Evolutionary conservation across 164 flowering plant species (phyloP), one percentile per base, ranked within the genome.

Genomic region (Cinnamomum micranthum): DNA sequence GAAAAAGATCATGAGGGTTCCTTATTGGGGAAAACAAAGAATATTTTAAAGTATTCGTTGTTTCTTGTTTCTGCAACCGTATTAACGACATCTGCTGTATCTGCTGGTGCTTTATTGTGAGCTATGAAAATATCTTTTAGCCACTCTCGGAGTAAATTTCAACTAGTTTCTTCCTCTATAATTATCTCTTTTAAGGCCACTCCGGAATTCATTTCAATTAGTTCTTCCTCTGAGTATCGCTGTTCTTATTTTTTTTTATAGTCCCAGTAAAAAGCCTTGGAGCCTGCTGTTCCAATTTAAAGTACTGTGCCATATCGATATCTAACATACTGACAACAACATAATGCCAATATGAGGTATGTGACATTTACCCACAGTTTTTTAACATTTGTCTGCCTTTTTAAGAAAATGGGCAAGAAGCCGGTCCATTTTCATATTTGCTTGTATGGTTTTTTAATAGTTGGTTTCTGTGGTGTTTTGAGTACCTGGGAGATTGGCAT

Each of bases 301-400:
- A 88, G 78, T 95, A 93, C 65, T 80, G 94, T 76, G 86, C 89
- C 50, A 81, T 95, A 69, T 95, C 99, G 68, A 80, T 92, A n/a
- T 86, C 99, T 64, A 95, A 95, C 82, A 92, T 95, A 73, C 83
- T 95, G 65, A 93, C 99, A 17, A 93, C 99, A 51, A 92, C 99
- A 65, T n/a, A n/a, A n/a, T 95, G 99, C 75, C 99, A 95, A 78
- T 95, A 95, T 84, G 99, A 95, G 97, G 99, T 93, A 76, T 72
- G 67, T 69, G 13, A 35, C 3, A 35, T 2, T 17, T n/a, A n/a
- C 1, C 17, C 15, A 24, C 6, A 1, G 22, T 24, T 50, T 6
- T 50, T 67, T 4, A 25, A 31, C 31, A 10, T 67, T 27, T 67
- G 20, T 28, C 19, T 67, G 47, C 20, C 27, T 64, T 2, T 67